phyloP scores from a whole-genome alignment of 495 filamentous ascomycete genomes.

The Daldinia grandis region DNA sequence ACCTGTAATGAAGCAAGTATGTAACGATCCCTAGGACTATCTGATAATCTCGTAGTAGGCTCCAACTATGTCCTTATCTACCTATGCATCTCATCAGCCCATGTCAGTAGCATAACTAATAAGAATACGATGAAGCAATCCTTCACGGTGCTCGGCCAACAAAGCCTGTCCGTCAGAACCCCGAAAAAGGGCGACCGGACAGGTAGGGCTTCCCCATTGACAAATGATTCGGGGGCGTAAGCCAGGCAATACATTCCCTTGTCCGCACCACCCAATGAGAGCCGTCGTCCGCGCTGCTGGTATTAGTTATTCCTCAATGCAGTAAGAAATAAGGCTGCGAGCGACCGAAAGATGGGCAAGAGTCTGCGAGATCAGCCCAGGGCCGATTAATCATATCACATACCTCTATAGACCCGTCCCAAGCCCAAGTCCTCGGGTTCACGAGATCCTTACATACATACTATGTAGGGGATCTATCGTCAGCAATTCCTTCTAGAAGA shows the following conservation, averaged over 20 bases:
- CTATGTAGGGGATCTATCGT: neutral
- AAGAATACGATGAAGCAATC: constrained; percentile 5
- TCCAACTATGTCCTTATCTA: neutral
- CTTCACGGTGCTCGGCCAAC: neutral
- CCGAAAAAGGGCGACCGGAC: neutral
- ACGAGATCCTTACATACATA: neutral
- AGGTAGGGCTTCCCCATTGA: constrained; percentile 2
- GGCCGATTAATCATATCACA: constrained; percentile 1
- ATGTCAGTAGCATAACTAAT: neutral
- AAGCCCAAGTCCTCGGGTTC: constrained; percentile 18
- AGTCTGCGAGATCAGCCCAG: constrained; percentile 11
- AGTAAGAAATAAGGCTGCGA: neutral
- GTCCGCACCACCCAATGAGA: constrained; percentile 1
- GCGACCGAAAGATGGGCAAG: neutral
- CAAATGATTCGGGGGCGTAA: constrained; percentile 8
- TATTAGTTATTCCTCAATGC: constrained; percentile 3
- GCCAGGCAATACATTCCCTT: constrained; percentile 9
- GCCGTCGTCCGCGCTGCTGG: neutral
- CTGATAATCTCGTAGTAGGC: neutral
- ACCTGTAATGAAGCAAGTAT: neutral
- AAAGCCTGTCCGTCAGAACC: neutral
- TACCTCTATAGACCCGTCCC: neutral
- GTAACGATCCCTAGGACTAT: constrained; percentile 20
- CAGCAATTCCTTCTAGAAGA: neutral
- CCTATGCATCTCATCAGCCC: neutral